Conservation (phyloP, 2,329 filamentous ascomycete genomes). For the Fonsecaea multimorphosa region DNA sequence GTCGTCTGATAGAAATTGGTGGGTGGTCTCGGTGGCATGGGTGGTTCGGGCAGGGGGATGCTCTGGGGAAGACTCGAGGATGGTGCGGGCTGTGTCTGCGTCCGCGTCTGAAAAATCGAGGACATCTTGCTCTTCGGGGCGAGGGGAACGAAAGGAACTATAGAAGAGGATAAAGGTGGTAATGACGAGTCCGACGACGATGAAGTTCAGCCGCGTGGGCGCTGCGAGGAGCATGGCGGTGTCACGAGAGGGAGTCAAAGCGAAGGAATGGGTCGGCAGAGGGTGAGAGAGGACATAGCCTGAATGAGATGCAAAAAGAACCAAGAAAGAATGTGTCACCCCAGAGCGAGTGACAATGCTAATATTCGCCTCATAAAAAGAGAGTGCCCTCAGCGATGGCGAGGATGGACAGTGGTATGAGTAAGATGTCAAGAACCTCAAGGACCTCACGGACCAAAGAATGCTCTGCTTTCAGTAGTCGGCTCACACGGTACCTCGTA, state of each 20-base stretch:
- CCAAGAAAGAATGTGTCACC: neutral
- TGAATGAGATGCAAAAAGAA: neutral
- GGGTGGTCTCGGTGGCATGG: neutral
- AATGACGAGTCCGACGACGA: slow-evolving; percentile 19
- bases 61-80: slow-evolving; percentile 1
- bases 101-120: neutral
- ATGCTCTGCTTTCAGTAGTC: too few relatives aligned
- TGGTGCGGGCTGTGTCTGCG: neutral
- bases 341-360: neutral
- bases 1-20: neutral
- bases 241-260: neutral
- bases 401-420: neutral
- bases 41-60: slow-evolving; percentile 6
- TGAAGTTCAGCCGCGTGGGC: slow-evolving; percentile 16
- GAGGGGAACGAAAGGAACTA: slow-evolving; percentile 15
- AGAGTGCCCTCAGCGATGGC: neutral
- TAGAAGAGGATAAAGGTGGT: slow-evolving; percentile 18
- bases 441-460: too few relatives aligned
- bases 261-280: neutral
- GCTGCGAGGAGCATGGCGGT: slow-evolving; percentile 6
- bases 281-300: neutral
- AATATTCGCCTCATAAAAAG: neutral
- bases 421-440: neutral
- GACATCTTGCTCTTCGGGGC: slow-evolving; percentile 10
- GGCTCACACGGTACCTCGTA: too few relatives aligned